Conservation (phyloP, 2,329 filamentous ascomycete genomes). For the Sarocladium oryzae region DNA sequence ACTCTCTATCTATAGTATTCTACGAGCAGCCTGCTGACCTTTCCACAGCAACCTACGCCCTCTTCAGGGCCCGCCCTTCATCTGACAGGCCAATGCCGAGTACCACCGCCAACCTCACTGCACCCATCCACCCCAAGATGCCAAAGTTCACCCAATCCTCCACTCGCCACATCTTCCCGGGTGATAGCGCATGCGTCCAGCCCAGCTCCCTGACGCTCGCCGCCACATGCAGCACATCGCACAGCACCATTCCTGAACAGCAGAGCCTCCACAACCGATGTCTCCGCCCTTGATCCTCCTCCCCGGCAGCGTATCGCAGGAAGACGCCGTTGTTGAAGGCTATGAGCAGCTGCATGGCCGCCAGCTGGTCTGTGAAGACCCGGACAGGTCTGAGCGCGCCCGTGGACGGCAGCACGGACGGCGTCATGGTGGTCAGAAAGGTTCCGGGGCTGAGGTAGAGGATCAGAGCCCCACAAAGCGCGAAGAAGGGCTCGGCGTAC, state of each 20-base stretch:
- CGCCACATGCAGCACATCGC: slow-evolving; percentile 39
- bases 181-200: slow-evolving; percentile 1
- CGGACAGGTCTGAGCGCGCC: slow-evolving; percentile 16
- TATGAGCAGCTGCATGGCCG: slow-evolving; percentile 23
- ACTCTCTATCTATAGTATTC: too few relatives aligned
- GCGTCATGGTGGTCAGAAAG: slow-evolving; percentile 23
- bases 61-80: too few relatives aligned
- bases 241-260: slow-evolving; percentile 51
- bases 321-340: slow-evolving; percentile 31
- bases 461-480: slow-evolving; percentile 24
- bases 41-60: too few relatives aligned
- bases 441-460: slow-evolving; percentile 20
- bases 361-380: slow-evolving; percentile 15
- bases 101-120: slow-evolving; percentile 10
- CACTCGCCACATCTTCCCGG: slow-evolving; percentile 6
- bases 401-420: slow-evolving; percentile 13
- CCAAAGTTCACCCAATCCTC: slow-evolving; percentile 13
- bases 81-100: slow-evolving; percentile 9
- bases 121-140: slow-evolving; percentile 10
- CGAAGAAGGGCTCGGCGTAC: slow-evolving; percentile 28
- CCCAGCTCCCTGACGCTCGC: slow-evolving; percentile 11
- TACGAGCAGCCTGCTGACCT: too few relatives aligned
- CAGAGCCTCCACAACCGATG: slow-evolving; percentile 27
- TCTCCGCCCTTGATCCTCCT: not conserved
- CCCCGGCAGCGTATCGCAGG: slow-evolving; percentile 21